Conservation (phyloP, 805 yeast species). For the Wickerhamomyces alni region DNA sequence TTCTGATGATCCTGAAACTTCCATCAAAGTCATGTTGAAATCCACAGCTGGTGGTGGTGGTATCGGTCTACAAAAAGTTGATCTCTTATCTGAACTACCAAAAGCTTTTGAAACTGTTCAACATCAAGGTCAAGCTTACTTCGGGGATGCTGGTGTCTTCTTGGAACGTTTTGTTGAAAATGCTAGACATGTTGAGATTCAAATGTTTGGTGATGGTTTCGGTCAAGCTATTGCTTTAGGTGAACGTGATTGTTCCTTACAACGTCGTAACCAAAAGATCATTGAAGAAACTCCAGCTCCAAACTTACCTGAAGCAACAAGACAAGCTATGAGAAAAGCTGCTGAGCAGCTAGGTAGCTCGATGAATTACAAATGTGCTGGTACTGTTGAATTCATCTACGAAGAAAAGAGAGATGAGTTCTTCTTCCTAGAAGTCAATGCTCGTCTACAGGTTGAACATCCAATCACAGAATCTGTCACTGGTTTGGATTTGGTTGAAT, state of each 20-base stretch:
- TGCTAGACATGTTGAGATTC: constrained; percentile 95
- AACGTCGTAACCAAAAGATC: constrained; percentile 93
- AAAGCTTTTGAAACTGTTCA: constrained; percentile 84
- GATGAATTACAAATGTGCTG: constrained; percentile 92
- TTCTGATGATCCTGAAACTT: constrained; percentile 27
- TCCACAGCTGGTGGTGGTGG: constrained; percentile 99
- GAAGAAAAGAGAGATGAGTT: constrained; percentile 84
- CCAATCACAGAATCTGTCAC: constrained; percentile 96
- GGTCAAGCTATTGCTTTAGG: constrained; percentile 93
- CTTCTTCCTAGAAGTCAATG: constrained; percentile 93
- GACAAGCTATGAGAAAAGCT: constrained; percentile 69
- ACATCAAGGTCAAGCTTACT: constrained; percentile 89
- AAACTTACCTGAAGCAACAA: constrained; percentile 73
- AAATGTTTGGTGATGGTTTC: constrained; percentile 91
- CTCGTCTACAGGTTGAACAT: constrained; percentile 96
- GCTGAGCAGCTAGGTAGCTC: constrained; percentile 78
- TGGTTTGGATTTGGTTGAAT: constrained; percentile 90
- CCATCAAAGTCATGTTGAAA: constrained; percentile 91
- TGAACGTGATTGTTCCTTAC: constrained; percentile 96
- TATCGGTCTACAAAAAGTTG: constrained; percentile 93
- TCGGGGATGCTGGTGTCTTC: constrained; percentile 94
- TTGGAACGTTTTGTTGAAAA: constrained; percentile 91
- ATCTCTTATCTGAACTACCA: constrained; percentile 71
- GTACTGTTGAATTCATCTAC: constrained; percentile 93
- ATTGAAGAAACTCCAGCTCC: constrained; percentile 99